A percentile compares a stretch with the other conserved stretches of the same genome.
These are phyloP conservation scores for Leptographium procerum DNA, from an alignment of 2,329 filamentous ascomycete species.

Conservation along the genomic window DNA sequence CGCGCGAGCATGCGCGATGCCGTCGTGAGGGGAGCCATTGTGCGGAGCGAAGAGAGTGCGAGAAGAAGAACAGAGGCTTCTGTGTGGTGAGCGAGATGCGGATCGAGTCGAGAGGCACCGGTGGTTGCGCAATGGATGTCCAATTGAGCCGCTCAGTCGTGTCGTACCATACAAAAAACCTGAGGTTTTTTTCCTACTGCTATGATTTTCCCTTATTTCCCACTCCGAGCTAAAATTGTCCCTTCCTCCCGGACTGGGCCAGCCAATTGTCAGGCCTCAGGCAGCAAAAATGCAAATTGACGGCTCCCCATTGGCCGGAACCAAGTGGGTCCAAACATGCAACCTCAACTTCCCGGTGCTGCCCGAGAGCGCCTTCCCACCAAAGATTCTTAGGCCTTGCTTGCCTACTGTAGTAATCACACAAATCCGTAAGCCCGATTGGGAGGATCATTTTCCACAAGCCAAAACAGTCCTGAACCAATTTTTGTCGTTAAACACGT, in stretches of 20 bases:
- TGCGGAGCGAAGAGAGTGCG: not conserved
- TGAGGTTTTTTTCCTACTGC: slow-evolving; percentile 1
- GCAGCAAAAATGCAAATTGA: slow-evolving; percentile 12
- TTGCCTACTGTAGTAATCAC: no score
- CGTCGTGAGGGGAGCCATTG: slow-evolving; percentile 58
- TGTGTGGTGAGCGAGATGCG: not conserved
- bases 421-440: slow-evolving; percentile 2
- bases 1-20: slow-evolving; percentile 61
- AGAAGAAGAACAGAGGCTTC: not conserved
- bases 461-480: no score
- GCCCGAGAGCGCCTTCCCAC: slow-evolving; percentile 7
- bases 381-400: no score
- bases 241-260: not conserved
- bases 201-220: not conserved
- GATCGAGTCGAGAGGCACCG: slow-evolving; percentile 15
- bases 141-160: not conserved
- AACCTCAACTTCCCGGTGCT: slow-evolving; percentile 10
- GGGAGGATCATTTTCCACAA: not conserved
- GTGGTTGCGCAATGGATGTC: slow-evolving; percentile 14
- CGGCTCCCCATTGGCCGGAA: slow-evolving; percentile 7
- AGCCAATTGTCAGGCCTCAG: slow-evolving; percentile 9
- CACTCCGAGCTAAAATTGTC: not conserved
- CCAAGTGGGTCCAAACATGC: not conserved
- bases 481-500: not conserved
- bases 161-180: not conserved